Evolutionary conservation across 2,329 filamentous ascomycete genomes (phyloP), one percentile per base, ranked within the genome.

Genomic region (Chaetomium sp.): DNA sequence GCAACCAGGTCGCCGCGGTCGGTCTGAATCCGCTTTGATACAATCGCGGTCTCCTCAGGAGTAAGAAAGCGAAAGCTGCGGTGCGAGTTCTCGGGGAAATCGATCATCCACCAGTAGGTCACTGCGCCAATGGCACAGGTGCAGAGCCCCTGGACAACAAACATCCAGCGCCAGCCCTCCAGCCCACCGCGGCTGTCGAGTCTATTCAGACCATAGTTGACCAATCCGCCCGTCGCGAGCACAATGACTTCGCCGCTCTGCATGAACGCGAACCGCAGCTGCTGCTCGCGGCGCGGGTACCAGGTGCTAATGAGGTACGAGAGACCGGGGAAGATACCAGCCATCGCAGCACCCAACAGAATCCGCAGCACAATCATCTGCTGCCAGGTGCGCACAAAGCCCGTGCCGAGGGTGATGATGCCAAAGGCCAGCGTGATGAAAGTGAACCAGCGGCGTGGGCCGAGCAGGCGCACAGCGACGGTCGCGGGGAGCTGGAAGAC

Each of bases 81-180:
- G 52, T 81, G 73, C 1, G 81, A 75, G 33, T 81, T 74, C 61
- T 87, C 84, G 0, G 84, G 84, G 59, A 88, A 87, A 64, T 87
- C 83, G 43, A 87, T 74, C 71, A 88, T 86, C 84, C 84, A 87
- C 75, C 82, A 85, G 64, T 83, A 87, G 0, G 84, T 86, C 10
- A 76, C 56, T 35, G 85, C 62, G 3, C 84, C 84, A 19, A 88
- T 69, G 27, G 82, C 68, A 57, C 76, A 76, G 4, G 84, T 77
- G 61, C 87, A 81, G 8, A 80, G 64, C 0, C 85, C 84, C 62
- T 87, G 84, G 0, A 87, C 80, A 0, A 87, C 67, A 61, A 83
- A 88, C 82, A 87, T 87, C 75, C 80, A 87, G 34, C 82, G 78
- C 84, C 84, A 87, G 2, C 84, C 83, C 8, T 76, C 76, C 32